Conservation (phyloP, 768 basidiomycete genomes). For the Xerocomellus dryophilus region DNA sequence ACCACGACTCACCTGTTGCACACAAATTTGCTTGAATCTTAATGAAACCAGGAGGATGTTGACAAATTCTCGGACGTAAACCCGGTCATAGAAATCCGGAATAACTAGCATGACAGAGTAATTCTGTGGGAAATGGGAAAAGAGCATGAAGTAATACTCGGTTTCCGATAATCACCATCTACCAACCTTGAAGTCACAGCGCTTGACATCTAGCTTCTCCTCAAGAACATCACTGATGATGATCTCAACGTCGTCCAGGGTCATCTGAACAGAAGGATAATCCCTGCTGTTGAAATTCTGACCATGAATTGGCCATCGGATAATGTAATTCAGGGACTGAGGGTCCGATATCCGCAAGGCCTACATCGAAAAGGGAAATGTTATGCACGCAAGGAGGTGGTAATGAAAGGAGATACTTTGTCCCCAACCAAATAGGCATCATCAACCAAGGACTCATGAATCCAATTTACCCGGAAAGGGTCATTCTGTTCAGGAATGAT, state of each 20-base stretch:
- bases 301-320: constrained; percentile 82
- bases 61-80: constrained; percentile 76
- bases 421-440: constrained; percentile 59
- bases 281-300: constrained; percentile 78
- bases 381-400: not conserved
- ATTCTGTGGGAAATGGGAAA: constrained; percentile 46
- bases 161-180: not conserved
- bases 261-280: constrained; percentile 66
- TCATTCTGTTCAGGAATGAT: constrained; percentile 85
- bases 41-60: constrained; percentile 71
- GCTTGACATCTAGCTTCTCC: constrained; percentile 54
- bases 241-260: constrained; percentile 74
- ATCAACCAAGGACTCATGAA: constrained; percentile 51
- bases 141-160: not conserved
- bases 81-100: constrained; percentile 86
- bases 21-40: constrained; percentile 91
- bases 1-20: constrained; percentile 66
- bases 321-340: constrained; percentile 58
- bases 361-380: constrained; percentile 36
- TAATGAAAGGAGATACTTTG: constrained; percentile 41
- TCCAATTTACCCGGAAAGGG: constrained; percentile 82
- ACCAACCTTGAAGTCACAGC: constrained; percentile 58
- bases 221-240: constrained; percentile 63
- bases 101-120: constrained; percentile 86
- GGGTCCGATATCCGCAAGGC: constrained; percentile 72